Evolutionary conservation across 2,329 filamentous ascomycete genomes (phyloP).

Genomic region (Colletotrichum truncatum): DNA sequence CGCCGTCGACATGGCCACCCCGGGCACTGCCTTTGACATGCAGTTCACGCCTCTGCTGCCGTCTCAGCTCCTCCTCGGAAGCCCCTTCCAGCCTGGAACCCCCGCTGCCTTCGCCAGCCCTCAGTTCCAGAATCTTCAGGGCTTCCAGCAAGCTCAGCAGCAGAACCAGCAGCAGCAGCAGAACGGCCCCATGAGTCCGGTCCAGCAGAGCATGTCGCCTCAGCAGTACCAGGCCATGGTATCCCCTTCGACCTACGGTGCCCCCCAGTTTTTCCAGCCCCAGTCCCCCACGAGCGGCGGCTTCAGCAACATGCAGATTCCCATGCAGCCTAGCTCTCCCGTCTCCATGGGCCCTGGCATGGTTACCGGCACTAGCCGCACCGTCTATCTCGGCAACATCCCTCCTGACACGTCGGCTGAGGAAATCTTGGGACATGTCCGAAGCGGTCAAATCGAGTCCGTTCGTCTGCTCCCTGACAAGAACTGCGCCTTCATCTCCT

Average conservation of each 20-base stretch:
- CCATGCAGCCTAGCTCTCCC: slow-evolving; percentile 74
- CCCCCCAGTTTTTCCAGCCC: slow-evolving; percentile 84
- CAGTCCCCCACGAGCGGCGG: slow-evolving; percentile 83
- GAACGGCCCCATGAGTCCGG: slow-evolving; percentile 76
- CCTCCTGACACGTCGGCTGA: slow-evolving; percentile 97
- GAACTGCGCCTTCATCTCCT: slow-evolving; percentile 99
- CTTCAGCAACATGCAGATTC: slow-evolving; percentile 67
- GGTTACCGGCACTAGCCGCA: slow-evolving; percentile 90
- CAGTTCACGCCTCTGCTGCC: slow-evolving; percentile 97
- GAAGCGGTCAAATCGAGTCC: slow-evolving; percentile 99
- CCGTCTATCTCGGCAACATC: slow-evolving; percentile 97
- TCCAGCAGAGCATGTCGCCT: slow-evolving; percentile 81
- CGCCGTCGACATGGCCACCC: slow-evolving; percentile 80
- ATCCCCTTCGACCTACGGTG: slow-evolving; percentile 84
- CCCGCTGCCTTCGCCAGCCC: slow-evolving; percentile 89
- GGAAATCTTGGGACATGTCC: slow-evolving; percentile 94
- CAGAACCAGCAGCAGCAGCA: slow-evolving; percentile 64
- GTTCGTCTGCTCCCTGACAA: slow-evolving; percentile 96
- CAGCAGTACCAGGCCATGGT: slow-evolving; percentile 86
- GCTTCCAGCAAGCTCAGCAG: slow-evolving; percentile 71
- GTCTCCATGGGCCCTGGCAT: slow-evolving; percentile 82
- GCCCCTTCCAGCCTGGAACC: slow-evolving; percentile 95
- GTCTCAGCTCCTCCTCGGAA: slow-evolving; percentile 92
- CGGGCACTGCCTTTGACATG: slow-evolving; percentile 94
- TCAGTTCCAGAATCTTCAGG: slow-evolving; percentile 87